These are phyloP conservation scores for Flaveria floridana DNA, from an alignment of 140 eudicot genomes.

Conservation along the genomic window DNA sequence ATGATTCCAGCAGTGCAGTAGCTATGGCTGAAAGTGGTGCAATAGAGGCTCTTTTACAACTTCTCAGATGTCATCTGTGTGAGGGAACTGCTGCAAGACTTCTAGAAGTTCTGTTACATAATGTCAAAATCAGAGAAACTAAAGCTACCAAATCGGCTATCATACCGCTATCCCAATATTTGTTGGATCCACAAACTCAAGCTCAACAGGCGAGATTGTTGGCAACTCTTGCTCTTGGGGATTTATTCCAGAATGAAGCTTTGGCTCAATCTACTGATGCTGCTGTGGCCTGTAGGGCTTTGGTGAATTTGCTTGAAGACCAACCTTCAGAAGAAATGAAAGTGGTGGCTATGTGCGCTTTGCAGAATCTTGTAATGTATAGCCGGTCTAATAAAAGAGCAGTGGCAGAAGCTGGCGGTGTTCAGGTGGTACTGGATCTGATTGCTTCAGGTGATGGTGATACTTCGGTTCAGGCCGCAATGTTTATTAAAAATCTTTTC, in stretches of 20 bases:
- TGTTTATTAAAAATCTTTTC: constrained; percentile 89
- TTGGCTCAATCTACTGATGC: constrained; percentile 89
- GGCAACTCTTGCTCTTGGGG: constrained; percentile 98
- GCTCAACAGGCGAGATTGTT: constrained; percentile 93
- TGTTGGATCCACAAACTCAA: constrained; percentile 95
- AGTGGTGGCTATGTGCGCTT: constrained; percentile 93
- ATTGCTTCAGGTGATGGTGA: constrained; percentile 86
- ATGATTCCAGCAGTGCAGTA: constrained; percentile 85
- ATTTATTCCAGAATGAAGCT: constrained; percentile 86
- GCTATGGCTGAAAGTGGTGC: constrained; percentile 99
- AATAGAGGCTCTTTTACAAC: constrained; percentile 85
- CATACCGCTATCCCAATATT: constrained; percentile 83
- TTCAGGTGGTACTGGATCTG: constrained; percentile 88
- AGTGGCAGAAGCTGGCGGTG: constrained; percentile 99
- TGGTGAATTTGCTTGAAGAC: constrained; percentile 93
- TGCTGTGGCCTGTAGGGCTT: constrained; percentile 90
- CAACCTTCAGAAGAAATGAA: constrained; percentile 99
- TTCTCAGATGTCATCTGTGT: constrained; percentile 88
- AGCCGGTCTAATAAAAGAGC: constrained; percentile 96
- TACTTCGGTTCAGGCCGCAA: constrained; percentile 91
- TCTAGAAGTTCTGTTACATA: constrained; percentile 78
- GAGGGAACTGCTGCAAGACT: constrained; percentile 95
- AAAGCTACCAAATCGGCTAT: constrained; percentile 87
- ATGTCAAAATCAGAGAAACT: constrained; percentile 86
- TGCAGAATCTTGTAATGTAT: constrained; percentile 97